Conservation (phyloP, 78 protist genomes). For the Pigoraptor vietnamica region DNA sequence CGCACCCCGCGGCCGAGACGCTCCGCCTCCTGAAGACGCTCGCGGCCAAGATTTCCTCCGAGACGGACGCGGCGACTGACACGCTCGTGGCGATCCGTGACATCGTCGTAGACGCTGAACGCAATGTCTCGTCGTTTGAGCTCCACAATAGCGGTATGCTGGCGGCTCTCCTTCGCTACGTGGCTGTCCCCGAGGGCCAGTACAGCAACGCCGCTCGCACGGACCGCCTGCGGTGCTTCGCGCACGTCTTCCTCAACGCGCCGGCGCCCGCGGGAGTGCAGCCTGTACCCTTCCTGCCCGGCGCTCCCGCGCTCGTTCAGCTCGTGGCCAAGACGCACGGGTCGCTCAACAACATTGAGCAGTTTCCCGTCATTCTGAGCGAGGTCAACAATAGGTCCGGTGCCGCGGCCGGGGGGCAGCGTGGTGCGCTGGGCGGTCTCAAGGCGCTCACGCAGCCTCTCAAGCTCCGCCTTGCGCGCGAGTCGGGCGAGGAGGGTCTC, state of each 20-base stretch:
- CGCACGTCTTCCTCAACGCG: neutral
- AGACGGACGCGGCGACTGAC: neutral
- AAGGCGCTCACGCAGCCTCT: slow-evolving; percentile 28
- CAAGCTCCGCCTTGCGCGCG: neutral
- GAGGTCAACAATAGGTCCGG: neutral
- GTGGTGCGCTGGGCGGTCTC: neutral
- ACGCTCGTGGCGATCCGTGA: neutral
- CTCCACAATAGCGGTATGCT: slow-evolving; percentile 20
- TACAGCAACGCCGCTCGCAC: neutral
- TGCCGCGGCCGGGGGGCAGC: neutral
- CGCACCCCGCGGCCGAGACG: neutral
- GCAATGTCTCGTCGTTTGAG: slow-evolving; percentile 20
- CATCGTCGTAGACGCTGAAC: neutral
- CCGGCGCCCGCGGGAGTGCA: neutral
- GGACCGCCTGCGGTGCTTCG: neutral
- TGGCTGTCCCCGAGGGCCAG: neutral
- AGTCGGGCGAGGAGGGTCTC: neutral
- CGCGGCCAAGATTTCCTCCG: neutral
- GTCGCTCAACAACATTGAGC: neutral
- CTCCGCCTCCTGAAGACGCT: neutral
- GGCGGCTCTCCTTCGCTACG: slow-evolving; percentile 10
- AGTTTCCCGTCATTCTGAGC: neutral
- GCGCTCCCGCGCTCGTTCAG: neutral
- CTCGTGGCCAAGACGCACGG: neutral
- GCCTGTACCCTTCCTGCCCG: neutral